Evolutionary conservation across 108 stramenopile species (phyloP), one percentile per base, ranked within the genome.

Genomic region (Pseudonitzschia multiseries): DNA sequence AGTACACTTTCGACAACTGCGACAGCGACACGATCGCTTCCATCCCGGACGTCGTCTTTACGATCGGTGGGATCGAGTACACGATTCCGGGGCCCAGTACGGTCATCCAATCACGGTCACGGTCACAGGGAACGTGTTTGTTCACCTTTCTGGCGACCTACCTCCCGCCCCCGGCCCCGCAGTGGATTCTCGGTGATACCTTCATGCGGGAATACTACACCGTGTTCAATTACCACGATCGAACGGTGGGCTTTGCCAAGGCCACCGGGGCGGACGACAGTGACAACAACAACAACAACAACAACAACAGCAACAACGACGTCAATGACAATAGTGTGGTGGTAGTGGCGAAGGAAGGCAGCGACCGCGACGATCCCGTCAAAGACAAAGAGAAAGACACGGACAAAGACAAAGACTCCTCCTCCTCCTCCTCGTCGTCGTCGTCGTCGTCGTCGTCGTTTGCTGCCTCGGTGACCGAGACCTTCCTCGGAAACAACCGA

Each of bases 151-250:
- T 96, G 91, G 98, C 89, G 53, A 92, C 97, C 76, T 97, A 98
- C 84, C 81, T 97, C 63, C 72, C 60, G 13, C 67, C 70, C 43
- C 75, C 71, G 33, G 90, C 81, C 8, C 97, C 96, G 3, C 82
- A 93, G 40, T 98, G 97, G 97, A 97, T 99, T 77, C 85, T 99
- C 79, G 99, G 99, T 42, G 99, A 99, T 84, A 95, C 97, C 52
- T 99, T 99, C 75, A 95, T 99, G 93, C 81, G 98, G 28, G 81
- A 98, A 86, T 99, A 95, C 84, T 98, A 98, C 91, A 96, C 96
- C 40, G 94, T 97, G 60, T 99, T 98, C 71, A 96, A 99, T 84
- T 90, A 93, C 63, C 72, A 70, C 17, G 86, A 94, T 40, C 50
- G 93, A 65, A 93, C 85, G 43, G 78, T 97, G 73, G 96, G 97